Conservation (phyloP, 2,329 filamentous ascomycete genomes). For the Cercospora sesami region DNA sequence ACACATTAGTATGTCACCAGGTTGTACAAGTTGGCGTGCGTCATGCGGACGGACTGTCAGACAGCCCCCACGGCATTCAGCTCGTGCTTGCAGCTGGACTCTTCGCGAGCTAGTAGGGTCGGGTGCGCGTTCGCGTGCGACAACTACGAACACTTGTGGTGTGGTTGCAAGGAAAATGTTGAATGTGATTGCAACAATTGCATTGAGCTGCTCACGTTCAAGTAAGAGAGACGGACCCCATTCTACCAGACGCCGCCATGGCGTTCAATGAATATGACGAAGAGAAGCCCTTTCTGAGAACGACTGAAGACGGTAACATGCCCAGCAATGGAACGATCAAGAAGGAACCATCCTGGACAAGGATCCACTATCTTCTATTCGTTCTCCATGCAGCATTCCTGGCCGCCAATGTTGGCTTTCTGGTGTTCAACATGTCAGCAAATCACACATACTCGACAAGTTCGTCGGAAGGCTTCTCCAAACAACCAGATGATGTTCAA, state of each 20-base stretch:
- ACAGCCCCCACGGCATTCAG: background rate
- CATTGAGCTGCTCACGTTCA: background rate
- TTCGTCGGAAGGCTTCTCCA: background rate
- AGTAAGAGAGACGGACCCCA: background rate
- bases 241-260: background rate
- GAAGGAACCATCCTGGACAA: constrained; percentile 8
- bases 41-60: background rate
- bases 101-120: background rate
- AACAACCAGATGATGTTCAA: constrained; percentile 1
- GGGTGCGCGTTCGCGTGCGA: background rate
- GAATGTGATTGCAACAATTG: background rate
- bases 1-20: background rate
- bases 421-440: constrained; percentile 9
- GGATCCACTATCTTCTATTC: constrained; percentile 14
- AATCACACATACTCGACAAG: background rate
- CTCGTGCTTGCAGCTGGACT: background rate
- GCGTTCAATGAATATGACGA: constrained; percentile 13
- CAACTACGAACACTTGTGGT: background rate
- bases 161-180: background rate
- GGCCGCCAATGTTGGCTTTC: constrained; percentile 13
- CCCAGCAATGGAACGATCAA: background rate
- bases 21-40: background rate
- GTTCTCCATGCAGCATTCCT: constrained; percentile 17
- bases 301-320: background rate
- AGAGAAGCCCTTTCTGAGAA: constrained; percentile 20